Conservation (phyloP, 352 stramenopile species). For the Phytophthora kernoviae region DNA sequence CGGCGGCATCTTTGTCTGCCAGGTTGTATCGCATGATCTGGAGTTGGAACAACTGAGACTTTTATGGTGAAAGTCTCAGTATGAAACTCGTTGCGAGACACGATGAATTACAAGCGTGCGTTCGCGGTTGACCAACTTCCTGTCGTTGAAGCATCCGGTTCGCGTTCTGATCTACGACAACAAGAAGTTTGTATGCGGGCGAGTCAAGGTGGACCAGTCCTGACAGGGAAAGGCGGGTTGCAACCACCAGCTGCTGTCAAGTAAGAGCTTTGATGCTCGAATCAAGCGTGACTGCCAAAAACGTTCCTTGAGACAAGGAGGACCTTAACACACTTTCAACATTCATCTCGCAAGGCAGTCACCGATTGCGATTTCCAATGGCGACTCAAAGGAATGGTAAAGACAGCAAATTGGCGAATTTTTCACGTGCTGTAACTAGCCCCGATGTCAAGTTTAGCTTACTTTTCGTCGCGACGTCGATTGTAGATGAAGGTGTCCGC, state of each 20-base stretch:
- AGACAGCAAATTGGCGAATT: background rate
- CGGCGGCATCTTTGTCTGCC: constrained; percentile 19
- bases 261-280: constrained; percentile 5
- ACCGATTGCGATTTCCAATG: background rate
- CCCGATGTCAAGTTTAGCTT: background rate
- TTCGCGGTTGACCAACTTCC: constrained; percentile 3
- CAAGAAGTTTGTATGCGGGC: constrained; percentile 17
- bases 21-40: constrained; percentile 4
- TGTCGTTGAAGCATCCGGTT: constrained; percentile 11
- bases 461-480: too few species aligned
- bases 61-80: too few species aligned
- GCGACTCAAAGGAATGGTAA: background rate
- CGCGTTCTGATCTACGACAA: constrained; percentile 14
- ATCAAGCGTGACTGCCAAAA: background rate
- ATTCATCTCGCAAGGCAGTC: too few species aligned
- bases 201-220: background rate
- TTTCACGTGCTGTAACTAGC: background rate
- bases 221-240: constrained; percentile 3
- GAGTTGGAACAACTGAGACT: constrained; percentile 1
- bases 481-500: background rate
- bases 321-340: too few species aligned
- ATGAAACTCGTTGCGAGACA: too few species aligned
- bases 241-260: constrained; percentile 16
- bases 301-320: too few species aligned
- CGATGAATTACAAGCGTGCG: constrained; percentile 9